Evolutionary conservation across 129 eudicot species (phyloP).

Genomic region (Helianthus annuus): HanXRQr2.0-SUNRISE NC_035437.2:177450618-177451117

Average conservation of each 20-base stretch:
- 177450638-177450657: slow-evolving; percentile 5
- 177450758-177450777: neutral
- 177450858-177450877: slow-evolving; percentile 33
- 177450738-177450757: neutral
- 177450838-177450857: neutral
- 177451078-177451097: neutral
- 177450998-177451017: neutral
- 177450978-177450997: neutral
- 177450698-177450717: neutral
- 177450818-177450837: neutral
- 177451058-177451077: neutral
- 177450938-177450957: neutral
- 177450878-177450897: slow-evolving; percentile 90
- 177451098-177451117: neutral
- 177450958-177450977: slow-evolving; percentile 13
- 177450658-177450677: neutral
- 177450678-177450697: no score
- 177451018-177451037: slow-evolving; percentile 6
- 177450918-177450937: neutral
- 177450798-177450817: neutral
- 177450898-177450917: slow-evolving; percentile 94
- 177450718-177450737: neutral
- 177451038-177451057: slow-evolving; percentile 1
- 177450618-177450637: neutral
- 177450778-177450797: neutral